These are phyloP conservation scores for Magnusiomyces ingens DNA, from an alignment of 1,139 yeast species.

Conservation along the genomic window DNA sequence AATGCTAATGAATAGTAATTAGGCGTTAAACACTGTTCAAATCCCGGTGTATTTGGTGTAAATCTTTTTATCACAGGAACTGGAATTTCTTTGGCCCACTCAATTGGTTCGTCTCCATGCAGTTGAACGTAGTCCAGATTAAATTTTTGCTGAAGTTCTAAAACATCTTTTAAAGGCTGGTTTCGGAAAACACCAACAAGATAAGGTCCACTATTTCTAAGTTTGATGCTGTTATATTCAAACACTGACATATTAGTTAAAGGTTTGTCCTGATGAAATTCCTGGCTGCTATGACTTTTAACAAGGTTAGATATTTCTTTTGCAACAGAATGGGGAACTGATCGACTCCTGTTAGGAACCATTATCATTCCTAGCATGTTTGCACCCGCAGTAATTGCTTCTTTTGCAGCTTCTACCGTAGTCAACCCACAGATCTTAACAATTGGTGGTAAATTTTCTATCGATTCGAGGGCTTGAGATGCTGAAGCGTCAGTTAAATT, in stretches of 20 bases:
- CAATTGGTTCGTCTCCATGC: slow-evolving; percentile 78
- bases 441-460: slow-evolving; percentile 23
- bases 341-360: slow-evolving; percentile 75
- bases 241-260: not conserved
- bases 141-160: slow-evolving; percentile 41
- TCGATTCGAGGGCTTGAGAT: no score
- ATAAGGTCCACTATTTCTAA: slow-evolving; percentile 43
- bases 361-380: slow-evolving; percentile 75
- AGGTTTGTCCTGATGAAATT: no score
- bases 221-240: not conserved
- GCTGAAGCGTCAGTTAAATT: no score
- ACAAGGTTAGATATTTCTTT: slow-evolving; percentile 41
- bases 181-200: slow-evolving; percentile 89
- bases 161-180: slow-evolving; percentile 61
- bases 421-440: slow-evolving; percentile 83
- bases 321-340: slow-evolving; percentile 54
- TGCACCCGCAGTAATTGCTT: slow-evolving; percentile 67
- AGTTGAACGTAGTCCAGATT: slow-evolving; percentile 74
- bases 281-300: no score
- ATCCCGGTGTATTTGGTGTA: slow-evolving; percentile 50
- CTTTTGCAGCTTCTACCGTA: slow-evolving; percentile 57
- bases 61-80: slow-evolving; percentile 70
- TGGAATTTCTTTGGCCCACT: slow-evolving; percentile 42
- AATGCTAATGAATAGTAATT: slow-evolving; percentile 50
- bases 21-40: slow-evolving; percentile 33